Percentiles rank a stretch among this genome's conserved stretches.
Conservation (phyloP, 768 basidiomycete species). For the Panaeolus cyanescens region DNA sequence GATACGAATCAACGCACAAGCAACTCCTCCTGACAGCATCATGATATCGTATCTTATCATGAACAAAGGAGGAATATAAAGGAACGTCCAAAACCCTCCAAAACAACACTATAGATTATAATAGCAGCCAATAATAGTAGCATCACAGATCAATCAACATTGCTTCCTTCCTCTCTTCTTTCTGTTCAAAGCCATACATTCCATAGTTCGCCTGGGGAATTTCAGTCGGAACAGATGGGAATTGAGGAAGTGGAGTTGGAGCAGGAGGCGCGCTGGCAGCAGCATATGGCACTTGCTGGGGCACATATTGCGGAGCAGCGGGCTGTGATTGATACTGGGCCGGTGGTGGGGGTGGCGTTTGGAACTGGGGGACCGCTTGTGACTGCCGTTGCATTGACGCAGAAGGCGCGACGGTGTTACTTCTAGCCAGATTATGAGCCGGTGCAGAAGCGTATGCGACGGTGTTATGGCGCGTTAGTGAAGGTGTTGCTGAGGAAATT, state of each 20-base stretch:
- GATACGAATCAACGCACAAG: too few relatives aligned
- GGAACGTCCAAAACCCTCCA: too few relatives aligned
- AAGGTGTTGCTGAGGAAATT: conserved; percentile 23
- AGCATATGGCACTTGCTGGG: conserved; percentile 27
- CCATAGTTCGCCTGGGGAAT: conserved; percentile 52
- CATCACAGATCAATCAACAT: conserved; percentile 53
- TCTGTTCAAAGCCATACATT: conserved; percentile 52
- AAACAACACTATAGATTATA: too few relatives aligned
- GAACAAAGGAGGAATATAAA: too few relatives aligned
- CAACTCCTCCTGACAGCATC: too few relatives aligned
- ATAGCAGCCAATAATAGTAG: too few relatives aligned
- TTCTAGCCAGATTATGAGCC: conserved; percentile 29
- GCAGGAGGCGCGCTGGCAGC: conserved; percentile 24
- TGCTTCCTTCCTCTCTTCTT: conserved; percentile 68
- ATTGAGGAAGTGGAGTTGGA: conserved; percentile 49
- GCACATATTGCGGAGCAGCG: conserved; percentile 25
- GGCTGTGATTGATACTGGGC: conserved; percentile 23
- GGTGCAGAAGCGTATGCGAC: conserved; percentile 32
- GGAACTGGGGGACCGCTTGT: conserved; percentile 19
- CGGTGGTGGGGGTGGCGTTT: conserved; percentile 24
- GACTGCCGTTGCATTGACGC: conserved; percentile 21
- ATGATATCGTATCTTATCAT: too few relatives aligned
- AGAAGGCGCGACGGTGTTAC: conserved; percentile 31
- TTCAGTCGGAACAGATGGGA: conserved; percentile 66
- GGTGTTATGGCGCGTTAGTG: conserved; percentile 35